Evolutionary conservation across 78 protist genomes (phyloP).

Genomic region (Diacronema lutheri): DNA sequence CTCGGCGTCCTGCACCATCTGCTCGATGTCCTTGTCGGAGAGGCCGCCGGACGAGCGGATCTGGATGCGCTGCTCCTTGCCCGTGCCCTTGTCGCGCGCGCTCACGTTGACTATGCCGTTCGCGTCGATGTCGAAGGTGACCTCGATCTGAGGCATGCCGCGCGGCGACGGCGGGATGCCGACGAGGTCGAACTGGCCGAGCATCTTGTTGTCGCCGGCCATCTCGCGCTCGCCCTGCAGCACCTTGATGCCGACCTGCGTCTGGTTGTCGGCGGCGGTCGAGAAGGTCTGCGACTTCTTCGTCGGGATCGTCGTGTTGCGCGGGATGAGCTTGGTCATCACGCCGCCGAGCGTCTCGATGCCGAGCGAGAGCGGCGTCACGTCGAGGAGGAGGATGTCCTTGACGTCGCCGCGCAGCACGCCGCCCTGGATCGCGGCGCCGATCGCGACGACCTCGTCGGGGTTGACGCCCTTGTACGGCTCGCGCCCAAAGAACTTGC

Average conservation of each 20-base stretch:
- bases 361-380: slow-evolving; percentile 95
- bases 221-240: slow-evolving; percentile 98
- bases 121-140: slow-evolving; percentile 90
- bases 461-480: slow-evolving; percentile 94
- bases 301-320: slow-evolving; percentile 94
- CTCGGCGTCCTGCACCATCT: slow-evolving; percentile 95
- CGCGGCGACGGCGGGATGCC: slow-evolving; percentile 93
- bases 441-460: slow-evolving; percentile 99
- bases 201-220: slow-evolving; percentile 93
- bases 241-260: slow-evolving; percentile 95
- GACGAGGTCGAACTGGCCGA: slow-evolving; percentile 88
- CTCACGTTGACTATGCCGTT: slow-evolving; percentile 89
- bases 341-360: slow-evolving; percentile 94
- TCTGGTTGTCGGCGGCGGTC: slow-evolving; percentile 99
- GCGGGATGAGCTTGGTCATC: slow-evolving; percentile 80
- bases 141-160: slow-evolving; percentile 95
- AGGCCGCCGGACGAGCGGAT: slow-evolving; percentile 94
- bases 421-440: slow-evolving; percentile 99
- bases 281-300: slow-evolving; percentile 92
- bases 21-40: slow-evolving; percentile 84
- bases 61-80: slow-evolving; percentile 76
- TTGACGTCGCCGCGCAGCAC: slow-evolving; percentile 86
- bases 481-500: slow-evolving; percentile 31
- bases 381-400: slow-evolving; percentile 88
- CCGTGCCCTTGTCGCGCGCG: slow-evolving; percentile 96